These are phyloP conservation scores for Bipolaris bicolor DNA, from an alignment of 2,329 filamentous ascomycete genomes.

Conservation along the genomic window DNA sequence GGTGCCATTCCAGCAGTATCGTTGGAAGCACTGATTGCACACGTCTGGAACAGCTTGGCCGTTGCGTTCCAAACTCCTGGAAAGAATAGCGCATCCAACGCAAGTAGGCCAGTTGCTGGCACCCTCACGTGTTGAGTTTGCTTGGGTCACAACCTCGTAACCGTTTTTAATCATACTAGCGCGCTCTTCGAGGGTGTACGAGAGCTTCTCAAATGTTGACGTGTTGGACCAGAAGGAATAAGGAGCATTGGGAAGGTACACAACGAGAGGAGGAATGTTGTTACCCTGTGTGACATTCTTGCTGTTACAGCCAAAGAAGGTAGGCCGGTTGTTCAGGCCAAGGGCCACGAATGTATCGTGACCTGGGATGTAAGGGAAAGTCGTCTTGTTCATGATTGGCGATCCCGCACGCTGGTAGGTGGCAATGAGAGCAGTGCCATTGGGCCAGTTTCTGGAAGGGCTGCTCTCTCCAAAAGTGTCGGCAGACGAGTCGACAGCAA, in stretches of 20 bases:
- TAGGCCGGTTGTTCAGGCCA: constrained; percentile 73
- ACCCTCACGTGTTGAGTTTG: constrained; percentile 74
- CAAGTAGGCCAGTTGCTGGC: constrained; percentile 74
- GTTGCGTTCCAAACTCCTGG: constrained; percentile 75
- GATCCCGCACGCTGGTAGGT: constrained; percentile 72
- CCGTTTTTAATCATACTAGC: constrained; percentile 86
- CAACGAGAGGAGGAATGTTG: constrained; percentile 69
- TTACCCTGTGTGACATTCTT: constrained; percentile 63
- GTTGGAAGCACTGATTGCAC: constrained; percentile 76
- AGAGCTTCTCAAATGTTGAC: constrained; percentile 70
- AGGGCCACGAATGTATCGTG: constrained; percentile 79
- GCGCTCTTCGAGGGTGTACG: constrained; percentile 69
- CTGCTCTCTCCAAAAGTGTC: constrained; percentile 61
- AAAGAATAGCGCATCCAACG: constrained; percentile 85
- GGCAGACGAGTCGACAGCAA: constrained; percentile 78
- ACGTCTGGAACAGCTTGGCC: constrained; percentile 70
- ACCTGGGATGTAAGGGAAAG: constrained; percentile 75
- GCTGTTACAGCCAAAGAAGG: constrained; percentile 80
- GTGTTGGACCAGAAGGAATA: constrained; percentile 79
- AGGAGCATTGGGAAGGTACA: constrained; percentile 87
- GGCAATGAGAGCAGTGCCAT: constrained; percentile 75
- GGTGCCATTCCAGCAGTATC: constrained; percentile 95
- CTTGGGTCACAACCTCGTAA: constrained; percentile 81
- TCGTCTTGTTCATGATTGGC: constrained; percentile 67
- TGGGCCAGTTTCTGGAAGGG: constrained; percentile 67